These are phyloP conservation scores for Suillus luteus DNA, from an alignment of 768 basidiomycete species.

Conservation along the genomic window DNA sequence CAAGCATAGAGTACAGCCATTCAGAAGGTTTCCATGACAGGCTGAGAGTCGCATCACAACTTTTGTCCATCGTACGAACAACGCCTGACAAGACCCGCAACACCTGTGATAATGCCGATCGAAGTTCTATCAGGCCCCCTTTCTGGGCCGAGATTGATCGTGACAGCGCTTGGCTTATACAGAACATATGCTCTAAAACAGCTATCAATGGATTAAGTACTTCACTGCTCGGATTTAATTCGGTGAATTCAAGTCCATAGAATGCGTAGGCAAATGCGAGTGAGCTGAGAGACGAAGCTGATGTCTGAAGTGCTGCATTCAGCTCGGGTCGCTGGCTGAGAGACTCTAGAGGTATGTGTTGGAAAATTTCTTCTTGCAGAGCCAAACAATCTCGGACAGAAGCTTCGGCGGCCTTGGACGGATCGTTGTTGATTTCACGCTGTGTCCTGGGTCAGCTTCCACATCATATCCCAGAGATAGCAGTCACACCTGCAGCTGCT, in stretches of 20 bases:
- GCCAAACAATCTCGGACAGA: constrained; percentile 44
- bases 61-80: constrained; percentile 41
- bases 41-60: constrained; percentile 32
- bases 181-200: constrained; percentile 55
- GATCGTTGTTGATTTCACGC: constrained; percentile 41
- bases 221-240: constrained; percentile 27
- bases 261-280: constrained; percentile 62
- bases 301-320: constrained; percentile 36
- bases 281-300: constrained; percentile 38
- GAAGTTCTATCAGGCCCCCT: constrained; percentile 36
- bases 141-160: constrained; percentile 35
- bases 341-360: constrained; percentile 49
- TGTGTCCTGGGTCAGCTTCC: constrained; percentile 21
- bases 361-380: constrained; percentile 57
- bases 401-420: constrained; percentile 36
- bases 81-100: constrained; percentile 55
- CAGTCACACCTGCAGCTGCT: constrained; percentile 58
- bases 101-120: constrained; percentile 54
- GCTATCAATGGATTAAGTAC: constrained; percentile 53
- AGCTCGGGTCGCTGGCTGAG: constrained; percentile 54
- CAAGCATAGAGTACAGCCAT: constrained; percentile 64
- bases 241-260: constrained; percentile 49
- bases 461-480: not conserved
- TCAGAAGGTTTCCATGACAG: constrained; percentile 60
- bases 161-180: constrained; percentile 50